Evolutionary conservation across 2,329 filamentous ascomycete genomes (phyloP).

Genomic region (Sclerotinia minor): DNA sequence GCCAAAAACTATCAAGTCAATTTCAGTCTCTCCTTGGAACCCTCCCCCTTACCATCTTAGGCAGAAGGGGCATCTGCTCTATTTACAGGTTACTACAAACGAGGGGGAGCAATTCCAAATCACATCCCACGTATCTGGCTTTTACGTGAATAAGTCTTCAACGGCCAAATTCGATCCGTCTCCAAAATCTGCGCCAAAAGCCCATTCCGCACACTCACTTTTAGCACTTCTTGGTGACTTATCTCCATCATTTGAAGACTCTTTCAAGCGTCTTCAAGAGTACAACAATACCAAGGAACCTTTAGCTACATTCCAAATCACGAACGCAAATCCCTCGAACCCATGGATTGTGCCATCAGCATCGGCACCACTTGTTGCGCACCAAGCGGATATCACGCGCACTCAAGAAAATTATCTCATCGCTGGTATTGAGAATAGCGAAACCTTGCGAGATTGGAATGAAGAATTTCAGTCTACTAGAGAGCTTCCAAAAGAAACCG

Average conservation of each 20-base stretch:
- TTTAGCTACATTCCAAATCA: conserved; percentile 90
- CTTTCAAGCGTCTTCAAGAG: conserved; percentile 78
- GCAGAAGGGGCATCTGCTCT: conserved; percentile 89
- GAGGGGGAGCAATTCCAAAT: conserved; percentile 95
- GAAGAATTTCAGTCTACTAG: conserved; percentile 97
- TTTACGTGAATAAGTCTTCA: conserved; percentile 95
- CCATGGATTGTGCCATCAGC: conserved; percentile 84
- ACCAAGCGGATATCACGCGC: conserved; percentile 80
- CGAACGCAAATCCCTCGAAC: conserved; percentile 87
- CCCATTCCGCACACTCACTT: conserved; percentile 78
- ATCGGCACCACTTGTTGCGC: conserved; percentile 63
- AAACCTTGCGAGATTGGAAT: conserved; percentile 96
- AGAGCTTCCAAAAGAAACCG: conserved; percentile 87
- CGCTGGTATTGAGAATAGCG: conserved; percentile 86
- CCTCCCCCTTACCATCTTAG: conserved; percentile 89
- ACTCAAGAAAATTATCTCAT: conserved; percentile 92
- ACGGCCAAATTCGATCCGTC: conserved; percentile 93
- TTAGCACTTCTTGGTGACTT: conserved; percentile 75
- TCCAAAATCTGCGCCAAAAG: conserved; percentile 76
- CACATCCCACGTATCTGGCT: conserved; percentile 89
- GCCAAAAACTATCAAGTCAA: conserved; percentile 87
- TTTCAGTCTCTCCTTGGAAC: conserved; percentile 92
- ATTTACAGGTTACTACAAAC: conserved; percentile 83
- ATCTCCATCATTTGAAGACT: conserved; percentile 77
- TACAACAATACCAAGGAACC: conserved; percentile 84